A percentile compares a stretch with the other conserved stretches of the same genome.
Evolutionary conservation across 768 basidiomycete genomes (phyloP).

Genomic region (Rhodotorula toruloides): DNA sequence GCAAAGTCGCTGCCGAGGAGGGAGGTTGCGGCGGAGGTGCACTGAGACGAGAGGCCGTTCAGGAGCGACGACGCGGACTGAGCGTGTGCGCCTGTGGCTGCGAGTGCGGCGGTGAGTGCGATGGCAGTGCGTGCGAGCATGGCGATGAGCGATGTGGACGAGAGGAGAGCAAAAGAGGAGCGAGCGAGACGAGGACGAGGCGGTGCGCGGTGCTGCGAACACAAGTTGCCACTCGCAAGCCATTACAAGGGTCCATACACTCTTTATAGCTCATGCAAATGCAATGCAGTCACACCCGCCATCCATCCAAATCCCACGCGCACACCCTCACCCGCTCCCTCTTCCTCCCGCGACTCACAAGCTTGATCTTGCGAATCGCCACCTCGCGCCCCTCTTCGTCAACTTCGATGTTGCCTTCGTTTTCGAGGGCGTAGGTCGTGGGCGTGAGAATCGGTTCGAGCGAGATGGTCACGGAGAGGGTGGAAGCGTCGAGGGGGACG

Average conservation of each 20-base stretch:
- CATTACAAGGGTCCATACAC: background rate
- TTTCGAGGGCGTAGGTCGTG: conserved; percentile 16
- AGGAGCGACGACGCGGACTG: conserved; percentile 8
- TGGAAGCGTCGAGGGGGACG: background rate
- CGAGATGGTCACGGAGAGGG: conserved; percentile 12
- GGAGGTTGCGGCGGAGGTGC: background rate
- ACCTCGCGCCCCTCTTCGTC: conserved; percentile 14
- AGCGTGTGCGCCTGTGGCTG: background rate
- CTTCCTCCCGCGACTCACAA: conserved; percentile 29
- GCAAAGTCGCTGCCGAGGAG: conserved; percentile 14
- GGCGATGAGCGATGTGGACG: background rate
- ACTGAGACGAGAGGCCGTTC: background rate
- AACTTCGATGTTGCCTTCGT: conserved; percentile 10
- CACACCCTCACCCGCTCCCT: conserved; percentile 30
- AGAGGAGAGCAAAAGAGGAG: background rate
- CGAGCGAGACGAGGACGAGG: background rate
- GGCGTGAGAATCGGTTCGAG: conserved; percentile 28
- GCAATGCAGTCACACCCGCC: conserved; percentile 7
- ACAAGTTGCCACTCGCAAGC: background rate
- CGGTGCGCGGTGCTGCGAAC: background rate
- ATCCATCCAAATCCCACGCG: conserved; percentile 35
- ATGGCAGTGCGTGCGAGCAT: conserved; percentile 6
- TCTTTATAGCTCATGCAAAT: background rate
- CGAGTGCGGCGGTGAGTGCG: background rate
- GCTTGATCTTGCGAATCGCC: conserved; percentile 27